These are phyloP conservation scores for Botrytis deweyae DNA, from an alignment of 2,329 filamentous ascomycete species.

Conservation along the genomic window DNA sequence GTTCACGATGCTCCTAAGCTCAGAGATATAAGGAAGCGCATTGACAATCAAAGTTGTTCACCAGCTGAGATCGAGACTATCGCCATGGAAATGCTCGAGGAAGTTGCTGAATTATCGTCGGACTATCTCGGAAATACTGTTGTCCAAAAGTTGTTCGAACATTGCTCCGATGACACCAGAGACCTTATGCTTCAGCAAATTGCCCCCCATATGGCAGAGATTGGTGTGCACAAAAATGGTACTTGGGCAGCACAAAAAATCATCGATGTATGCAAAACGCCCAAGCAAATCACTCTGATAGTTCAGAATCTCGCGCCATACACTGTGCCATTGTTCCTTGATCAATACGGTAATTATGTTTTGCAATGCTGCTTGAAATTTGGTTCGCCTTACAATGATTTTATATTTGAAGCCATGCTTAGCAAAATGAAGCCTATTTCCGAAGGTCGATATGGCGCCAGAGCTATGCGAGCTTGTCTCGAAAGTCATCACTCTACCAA, in stretches of 20 bases:
- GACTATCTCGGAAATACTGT: constrained; percentile 98
- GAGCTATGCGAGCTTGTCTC: constrained; percentile 93
- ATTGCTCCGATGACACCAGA: constrained; percentile 85
- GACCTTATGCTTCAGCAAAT: constrained; percentile 90
- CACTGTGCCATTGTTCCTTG: constrained; percentile 86
- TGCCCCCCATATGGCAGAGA: constrained; percentile 88
- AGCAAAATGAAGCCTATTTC: constrained; percentile 89
- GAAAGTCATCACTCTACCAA: constrained; percentile 95
- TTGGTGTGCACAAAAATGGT: constrained; percentile 98
- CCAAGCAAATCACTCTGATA: constrained; percentile 78
- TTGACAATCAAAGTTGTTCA: constrained; percentile 89
- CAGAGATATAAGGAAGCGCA: constrained; percentile 93
- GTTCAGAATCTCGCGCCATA: constrained; percentile 82
- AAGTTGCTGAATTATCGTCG: constrained; percentile 90
- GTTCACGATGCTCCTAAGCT: constrained; percentile 93
- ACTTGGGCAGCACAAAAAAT: constrained; percentile 99
- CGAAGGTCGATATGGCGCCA: constrained; percentile 89
- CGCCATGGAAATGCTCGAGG: constrained; percentile 89
- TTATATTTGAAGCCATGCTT: constrained; percentile 97
- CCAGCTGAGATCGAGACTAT: constrained; percentile 88
- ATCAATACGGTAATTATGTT: constrained; percentile 98
- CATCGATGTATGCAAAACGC: constrained; percentile 90
- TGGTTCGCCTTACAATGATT: constrained; percentile 83
- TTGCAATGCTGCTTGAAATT: constrained; percentile 96
- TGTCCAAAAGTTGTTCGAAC: constrained; percentile 98